These are phyloP conservation scores for Celoporthe dispersa DNA, from an alignment of 2,329 filamentous ascomycete species.

Conservation along the genomic window DNA sequence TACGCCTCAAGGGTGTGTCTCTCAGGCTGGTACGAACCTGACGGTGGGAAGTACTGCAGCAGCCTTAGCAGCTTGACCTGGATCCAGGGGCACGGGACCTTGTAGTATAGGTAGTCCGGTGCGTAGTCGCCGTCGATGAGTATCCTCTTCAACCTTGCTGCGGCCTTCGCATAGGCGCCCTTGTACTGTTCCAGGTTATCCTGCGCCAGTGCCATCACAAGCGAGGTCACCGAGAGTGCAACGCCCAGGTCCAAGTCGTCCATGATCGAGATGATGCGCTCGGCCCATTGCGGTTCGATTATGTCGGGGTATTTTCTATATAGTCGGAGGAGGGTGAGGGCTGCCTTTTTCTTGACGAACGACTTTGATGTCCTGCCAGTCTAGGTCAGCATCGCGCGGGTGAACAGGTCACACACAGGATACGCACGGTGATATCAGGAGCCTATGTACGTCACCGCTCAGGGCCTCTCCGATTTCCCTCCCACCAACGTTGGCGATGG, in stretches of 20 bases:
- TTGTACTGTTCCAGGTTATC: constrained; percentile 95
- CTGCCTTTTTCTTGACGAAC: constrained; percentile 99
- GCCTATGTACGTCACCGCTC: constrained; percentile 86
- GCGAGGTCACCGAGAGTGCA: constrained; percentile 89
- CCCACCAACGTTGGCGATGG: constrained; percentile 95
- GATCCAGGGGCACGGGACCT: constrained; percentile 98
- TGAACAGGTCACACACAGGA: background rate
- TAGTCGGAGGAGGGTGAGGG: constrained; percentile 85
- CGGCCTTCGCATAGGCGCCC: constrained; percentile 92
- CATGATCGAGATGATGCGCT: constrained; percentile 98
- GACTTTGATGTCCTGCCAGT: constrained; percentile 72
- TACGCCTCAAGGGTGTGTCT: background rate
- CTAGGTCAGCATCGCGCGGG: constrained; percentile 13
- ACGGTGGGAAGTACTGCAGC: constrained; percentile 94
- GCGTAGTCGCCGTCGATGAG: constrained; percentile 89
- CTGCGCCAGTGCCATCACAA: constrained; percentile 92
- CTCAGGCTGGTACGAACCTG: constrained; percentile 51
- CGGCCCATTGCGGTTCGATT: constrained; percentile 94
- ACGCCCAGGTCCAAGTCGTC: constrained; percentile 95
- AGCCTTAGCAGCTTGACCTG: constrained; percentile 92
- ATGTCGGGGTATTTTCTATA: constrained; percentile 95
- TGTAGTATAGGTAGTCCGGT: constrained; percentile 96
- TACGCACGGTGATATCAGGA: constrained; percentile 89
- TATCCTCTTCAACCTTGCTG: constrained; percentile 84
- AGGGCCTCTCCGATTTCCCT: constrained; percentile 97